phyloP scores from a whole-genome alignment of 306 rosid species.

The Prinsepia uniflora region DNA sequence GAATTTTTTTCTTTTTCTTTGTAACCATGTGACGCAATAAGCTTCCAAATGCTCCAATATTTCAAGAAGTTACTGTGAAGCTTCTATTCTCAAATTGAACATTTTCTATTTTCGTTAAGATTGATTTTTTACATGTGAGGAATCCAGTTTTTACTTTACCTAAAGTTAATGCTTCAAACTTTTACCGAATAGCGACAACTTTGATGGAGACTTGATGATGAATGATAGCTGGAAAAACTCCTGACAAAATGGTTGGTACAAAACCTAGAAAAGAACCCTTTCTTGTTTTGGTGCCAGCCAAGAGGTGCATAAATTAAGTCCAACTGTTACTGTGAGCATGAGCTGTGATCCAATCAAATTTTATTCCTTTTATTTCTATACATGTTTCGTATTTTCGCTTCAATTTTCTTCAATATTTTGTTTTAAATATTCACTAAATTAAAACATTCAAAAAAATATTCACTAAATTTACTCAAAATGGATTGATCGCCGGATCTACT shows the following conservation, averaged over 20 bases:
- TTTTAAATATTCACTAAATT: no score
- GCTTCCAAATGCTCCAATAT: neutral
- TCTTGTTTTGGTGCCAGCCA: neutral
- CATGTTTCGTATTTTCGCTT: neutral
- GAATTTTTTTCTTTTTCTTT: neutral
- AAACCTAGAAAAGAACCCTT: neutral
- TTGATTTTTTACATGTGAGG: neutral
- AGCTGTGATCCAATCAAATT: neutral
- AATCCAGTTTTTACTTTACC: neutral
- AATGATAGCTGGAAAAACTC: neutral
- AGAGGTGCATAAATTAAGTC: neutral
- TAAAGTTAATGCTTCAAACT: neutral
- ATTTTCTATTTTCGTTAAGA: neutral
- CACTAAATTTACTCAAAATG: no score
- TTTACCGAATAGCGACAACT: neutral
- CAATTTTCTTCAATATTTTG: no score
- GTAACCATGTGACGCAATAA: neutral
- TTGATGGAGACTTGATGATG: neutral
- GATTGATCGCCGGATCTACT: no score
- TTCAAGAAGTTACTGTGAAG: slow-evolving; percentile 12
- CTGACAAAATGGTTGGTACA: neutral
- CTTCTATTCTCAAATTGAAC: slow-evolving; percentile 15
- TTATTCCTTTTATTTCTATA: neutral
- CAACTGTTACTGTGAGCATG: neutral
- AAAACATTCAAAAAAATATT: no score